phyloP scores from a whole-genome alignment of 495 filamentous ascomycete genomes.

The Xylaria nigripes region DNA sequence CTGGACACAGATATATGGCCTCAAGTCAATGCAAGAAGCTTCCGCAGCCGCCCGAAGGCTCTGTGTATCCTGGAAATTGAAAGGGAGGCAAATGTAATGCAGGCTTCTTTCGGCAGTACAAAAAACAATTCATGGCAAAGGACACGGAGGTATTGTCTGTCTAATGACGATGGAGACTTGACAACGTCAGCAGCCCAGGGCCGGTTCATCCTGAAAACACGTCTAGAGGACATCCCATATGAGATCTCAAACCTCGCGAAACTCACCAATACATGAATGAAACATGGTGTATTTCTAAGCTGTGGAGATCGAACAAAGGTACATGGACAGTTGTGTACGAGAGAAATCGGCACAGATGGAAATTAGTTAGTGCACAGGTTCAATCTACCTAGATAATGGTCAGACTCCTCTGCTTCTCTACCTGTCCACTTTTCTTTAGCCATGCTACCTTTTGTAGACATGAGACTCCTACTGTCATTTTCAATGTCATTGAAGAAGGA shows the following conservation, averaged over 20 bases:
- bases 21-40: constrained; percentile 88
- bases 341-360: not conserved
- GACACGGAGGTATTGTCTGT: not conserved
- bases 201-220: not conserved
- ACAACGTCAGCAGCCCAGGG: not conserved
- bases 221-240: not conserved
- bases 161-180: not conserved
- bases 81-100: not conserved
- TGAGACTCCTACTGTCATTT: too few species aligned
- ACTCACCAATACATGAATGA: not conserved
- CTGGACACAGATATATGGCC: constrained; percentile 74
- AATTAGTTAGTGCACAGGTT: not conserved
- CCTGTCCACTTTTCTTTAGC: not conserved
- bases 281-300: not conserved
- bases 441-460: too few species aligned
- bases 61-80: constrained; percentile 48
- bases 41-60: constrained; percentile 84
- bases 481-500: too few species aligned
- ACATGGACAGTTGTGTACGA: not conserved
- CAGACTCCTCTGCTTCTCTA: not conserved
- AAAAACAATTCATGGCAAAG: constrained; percentile 1
- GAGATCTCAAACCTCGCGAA: not conserved
- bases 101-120: not conserved
- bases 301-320: not conserved
- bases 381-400: not conserved